A percentile compares a stretch with the other conserved stretches of the same genome.
phyloP scores from a whole-genome alignment of 1,284 basidiomycete genomes.

The Tremellales sp. region DNA sequence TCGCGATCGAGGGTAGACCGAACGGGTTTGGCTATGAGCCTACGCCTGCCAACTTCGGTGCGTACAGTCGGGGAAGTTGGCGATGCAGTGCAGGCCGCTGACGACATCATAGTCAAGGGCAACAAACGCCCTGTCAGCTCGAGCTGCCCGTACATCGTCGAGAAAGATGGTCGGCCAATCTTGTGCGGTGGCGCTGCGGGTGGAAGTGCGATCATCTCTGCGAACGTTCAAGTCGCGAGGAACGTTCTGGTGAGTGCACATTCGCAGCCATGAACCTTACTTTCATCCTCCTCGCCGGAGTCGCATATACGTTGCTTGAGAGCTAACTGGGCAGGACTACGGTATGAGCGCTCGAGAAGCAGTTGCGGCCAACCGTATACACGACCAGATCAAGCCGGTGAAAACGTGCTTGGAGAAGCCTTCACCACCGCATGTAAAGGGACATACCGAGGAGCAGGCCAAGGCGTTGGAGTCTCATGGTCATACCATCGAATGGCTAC shows the following conservation, averaged over 20 bases:
- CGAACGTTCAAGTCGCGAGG: conserved; percentile 34
- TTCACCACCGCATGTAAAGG: conserved; percentile 1
- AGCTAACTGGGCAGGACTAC: conserved; percentile 15
- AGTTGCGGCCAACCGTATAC: conserved; percentile 26
- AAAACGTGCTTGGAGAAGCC: not conserved
- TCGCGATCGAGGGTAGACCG: conserved; percentile 32
- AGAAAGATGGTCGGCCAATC: conserved; percentile 14
- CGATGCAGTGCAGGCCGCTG: not conserved
- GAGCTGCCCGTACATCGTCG: conserved; percentile 41
- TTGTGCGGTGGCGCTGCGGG: conserved; percentile 39
- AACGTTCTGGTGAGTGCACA: conserved; percentile 21
- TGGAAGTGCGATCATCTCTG: conserved; percentile 42
- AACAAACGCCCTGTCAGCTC: conserved; percentile 41
- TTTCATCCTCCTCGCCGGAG: not conserved
- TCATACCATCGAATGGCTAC: conserved; percentile 15
- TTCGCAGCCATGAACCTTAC: not conserved
- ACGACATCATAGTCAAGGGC: conserved; percentile 15
- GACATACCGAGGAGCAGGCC: conserved; percentile 7
- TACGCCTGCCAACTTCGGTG: conserved; percentile 34
- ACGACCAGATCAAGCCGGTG: conserved; percentile 41
- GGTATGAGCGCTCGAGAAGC: conserved; percentile 26
- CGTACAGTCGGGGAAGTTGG: conserved; percentile 1
- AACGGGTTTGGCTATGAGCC: conserved; percentile 43
- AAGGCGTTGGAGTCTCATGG: conserved; percentile 7
- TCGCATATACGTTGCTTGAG: too few species aligned